Evolutionary conservation across 1,139 yeast genomes (phyloP).

Genomic region (Pichia sp.): DNA sequence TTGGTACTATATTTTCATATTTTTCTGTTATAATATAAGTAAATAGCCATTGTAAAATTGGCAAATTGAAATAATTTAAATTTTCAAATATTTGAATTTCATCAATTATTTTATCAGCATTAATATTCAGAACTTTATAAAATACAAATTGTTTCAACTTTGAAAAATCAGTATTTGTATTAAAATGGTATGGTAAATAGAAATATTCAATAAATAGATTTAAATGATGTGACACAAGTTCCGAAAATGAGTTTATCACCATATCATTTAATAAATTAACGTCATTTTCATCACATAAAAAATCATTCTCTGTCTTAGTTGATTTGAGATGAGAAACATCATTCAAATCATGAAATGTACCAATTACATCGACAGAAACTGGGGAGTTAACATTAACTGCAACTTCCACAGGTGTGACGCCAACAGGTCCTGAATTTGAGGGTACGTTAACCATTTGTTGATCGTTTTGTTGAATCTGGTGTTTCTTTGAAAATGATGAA

Average conservation of each 20-base stretch:
- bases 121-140: constrained; percentile 4
- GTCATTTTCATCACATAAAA: neutral
- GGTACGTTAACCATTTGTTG: neutral
- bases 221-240: constrained; percentile 14
- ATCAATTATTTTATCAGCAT: neutral
- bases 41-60: constrained; percentile 45
- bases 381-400: constrained; percentile 14
- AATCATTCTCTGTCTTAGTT: neutral
- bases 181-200: constrained; percentile 6
- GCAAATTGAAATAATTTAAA: constrained; percentile 49
- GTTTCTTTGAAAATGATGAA: neutral
- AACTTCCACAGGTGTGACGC: neutral
- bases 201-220: constrained; percentile 19
- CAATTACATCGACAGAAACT: constrained; percentile 19
- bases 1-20: neutral
- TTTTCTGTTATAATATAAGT: constrained; percentile 24
- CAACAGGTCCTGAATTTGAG: no score
- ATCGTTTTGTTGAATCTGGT: constrained; percentile 9
- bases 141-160: constrained; percentile 10
- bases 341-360: constrained; percentile 21
- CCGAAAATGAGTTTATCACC: constrained; percentile 22
- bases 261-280: constrained; percentile 3
- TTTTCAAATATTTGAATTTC: constrained; percentile 14
- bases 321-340: constrained; percentile 3
- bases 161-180: neutral